Evolutionary conservation across 208 protist species (phyloP).

Genomic region (Leishmania mexicana): DNA sequence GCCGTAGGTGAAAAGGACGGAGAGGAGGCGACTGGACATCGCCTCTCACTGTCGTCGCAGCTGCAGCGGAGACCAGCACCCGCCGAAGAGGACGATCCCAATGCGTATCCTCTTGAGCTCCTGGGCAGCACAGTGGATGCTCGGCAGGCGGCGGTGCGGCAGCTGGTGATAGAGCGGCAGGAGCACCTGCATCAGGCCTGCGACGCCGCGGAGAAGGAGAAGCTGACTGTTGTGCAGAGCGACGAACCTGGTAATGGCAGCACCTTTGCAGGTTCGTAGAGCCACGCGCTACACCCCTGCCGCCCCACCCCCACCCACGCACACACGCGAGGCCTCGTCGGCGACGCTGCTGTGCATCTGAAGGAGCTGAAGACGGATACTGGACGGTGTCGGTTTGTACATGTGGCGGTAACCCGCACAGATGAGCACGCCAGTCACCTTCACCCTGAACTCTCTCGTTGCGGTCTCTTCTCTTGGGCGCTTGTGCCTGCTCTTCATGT

Average conservation of each 20-base stretch:
- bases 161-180: conserved; percentile 30
- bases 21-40: background rate
- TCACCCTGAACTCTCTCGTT: background rate
- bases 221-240: conserved; percentile 9
- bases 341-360: background rate
- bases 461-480: background rate
- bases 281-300: background rate
- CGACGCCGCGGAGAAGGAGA: conserved; percentile 28
- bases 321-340: background rate
- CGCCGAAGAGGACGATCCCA: conserved; percentile 13
- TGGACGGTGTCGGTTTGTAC: background rate
- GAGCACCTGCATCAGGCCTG: conserved; percentile 37
- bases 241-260: background rate
- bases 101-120: conserved; percentile 36
- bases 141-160: conserved; percentile 29
- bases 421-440: background rate
- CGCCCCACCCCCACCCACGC: background rate
- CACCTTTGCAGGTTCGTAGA: conserved; percentile 3
- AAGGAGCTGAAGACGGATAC: background rate
- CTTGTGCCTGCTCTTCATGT: background rate
- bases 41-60: background rate
- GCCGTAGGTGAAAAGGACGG: background rate
- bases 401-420: background rate
- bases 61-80: background rate
- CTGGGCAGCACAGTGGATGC: conserved; percentile 29